Conservation (phyloP, 345 rosid genomes). For the Psidium friedrichsthalianum region DNA sequence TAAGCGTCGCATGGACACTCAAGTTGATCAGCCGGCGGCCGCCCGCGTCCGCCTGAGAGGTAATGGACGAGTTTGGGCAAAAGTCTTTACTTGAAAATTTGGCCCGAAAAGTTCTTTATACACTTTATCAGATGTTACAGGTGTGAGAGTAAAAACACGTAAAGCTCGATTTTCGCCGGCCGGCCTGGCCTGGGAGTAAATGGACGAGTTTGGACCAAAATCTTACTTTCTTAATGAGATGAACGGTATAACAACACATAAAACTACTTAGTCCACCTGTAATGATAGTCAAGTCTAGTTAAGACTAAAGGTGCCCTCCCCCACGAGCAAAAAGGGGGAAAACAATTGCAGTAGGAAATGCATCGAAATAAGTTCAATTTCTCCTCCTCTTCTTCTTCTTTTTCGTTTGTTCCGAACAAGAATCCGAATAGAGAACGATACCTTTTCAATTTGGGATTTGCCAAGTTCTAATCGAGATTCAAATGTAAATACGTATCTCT, state of each 20-base stretch:
- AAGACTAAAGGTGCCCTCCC: too few relatives aligned
- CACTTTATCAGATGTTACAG: not conserved
- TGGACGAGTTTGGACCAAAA: not conserved
- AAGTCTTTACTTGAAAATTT: rapidly evolving
- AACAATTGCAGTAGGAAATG: too few relatives aligned
- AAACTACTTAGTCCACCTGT: too few relatives aligned
- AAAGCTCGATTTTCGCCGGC: too few relatives aligned
- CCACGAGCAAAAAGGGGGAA: too few relatives aligned
- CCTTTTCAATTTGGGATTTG: not conserved
- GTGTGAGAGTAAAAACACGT: too few relatives aligned
- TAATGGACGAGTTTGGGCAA: not conserved
- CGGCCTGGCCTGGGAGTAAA: too few relatives aligned
- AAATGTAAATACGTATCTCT: rapidly evolving
- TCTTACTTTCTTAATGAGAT: not conserved
- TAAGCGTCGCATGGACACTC: too few relatives aligned
- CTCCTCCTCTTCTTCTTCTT: not conserved
- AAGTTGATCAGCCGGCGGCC: not conserved
- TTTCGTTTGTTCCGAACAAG: not conserved
- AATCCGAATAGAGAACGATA: not conserved
- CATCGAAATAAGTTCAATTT: not conserved
- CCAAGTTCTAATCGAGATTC: not conserved
- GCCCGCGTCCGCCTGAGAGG: not conserved
- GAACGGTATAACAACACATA: too few relatives aligned
- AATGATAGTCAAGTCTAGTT: too few relatives aligned
- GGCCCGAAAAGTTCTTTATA: rapidly evolving